phyloP scores from a whole-genome alignment of 2,329 filamentous ascomycete species.

The Sclerotinia borealis region DNA sequence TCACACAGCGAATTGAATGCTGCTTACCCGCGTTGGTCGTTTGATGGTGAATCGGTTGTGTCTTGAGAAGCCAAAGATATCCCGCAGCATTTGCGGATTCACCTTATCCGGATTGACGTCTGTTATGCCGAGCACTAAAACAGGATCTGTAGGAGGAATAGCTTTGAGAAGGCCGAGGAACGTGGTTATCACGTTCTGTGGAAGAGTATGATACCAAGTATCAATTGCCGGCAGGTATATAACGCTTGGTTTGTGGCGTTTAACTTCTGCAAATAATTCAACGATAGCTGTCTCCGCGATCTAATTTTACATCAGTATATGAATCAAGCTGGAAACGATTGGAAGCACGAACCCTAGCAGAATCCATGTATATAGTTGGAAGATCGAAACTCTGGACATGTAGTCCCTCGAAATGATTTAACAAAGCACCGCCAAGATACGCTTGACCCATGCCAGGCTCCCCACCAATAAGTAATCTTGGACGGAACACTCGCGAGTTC shows the following conservation, averaged over 20 bases:
- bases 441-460: conserved; percentile 85
- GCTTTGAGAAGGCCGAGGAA: conserved; percentile 77
- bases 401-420: conserved; percentile 88
- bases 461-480: conserved; percentile 79
- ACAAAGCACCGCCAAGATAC: conserved; percentile 76
- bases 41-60: conserved; percentile 68
- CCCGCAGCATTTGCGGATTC: conserved; percentile 57
- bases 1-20: not conserved
- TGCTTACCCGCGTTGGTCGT: conserved; percentile 56
- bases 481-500: conserved; percentile 78
- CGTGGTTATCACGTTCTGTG: conserved; percentile 65
- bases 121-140: conserved; percentile 80
- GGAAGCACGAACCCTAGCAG: conserved; percentile 54
- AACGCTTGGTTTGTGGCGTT: conserved; percentile 89
- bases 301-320: conserved; percentile 20
- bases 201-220: conserved; percentile 65
- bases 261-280: conserved; percentile 84
- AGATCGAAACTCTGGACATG: conserved; percentile 95
- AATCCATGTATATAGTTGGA: conserved; percentile 77
- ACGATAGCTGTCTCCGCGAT: conserved; percentile 74
- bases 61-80: conserved; percentile 80
- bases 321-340: not conserved
- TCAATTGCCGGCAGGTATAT: conserved; percentile 91
- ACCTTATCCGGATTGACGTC: conserved; percentile 62
- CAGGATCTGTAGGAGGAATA: conserved; percentile 82